Evolutionary conservation across 768 basidiomycete species (phyloP), one percentile per base, ranked within the genome.

Genomic region (Macrocybe gigantea): DNA sequence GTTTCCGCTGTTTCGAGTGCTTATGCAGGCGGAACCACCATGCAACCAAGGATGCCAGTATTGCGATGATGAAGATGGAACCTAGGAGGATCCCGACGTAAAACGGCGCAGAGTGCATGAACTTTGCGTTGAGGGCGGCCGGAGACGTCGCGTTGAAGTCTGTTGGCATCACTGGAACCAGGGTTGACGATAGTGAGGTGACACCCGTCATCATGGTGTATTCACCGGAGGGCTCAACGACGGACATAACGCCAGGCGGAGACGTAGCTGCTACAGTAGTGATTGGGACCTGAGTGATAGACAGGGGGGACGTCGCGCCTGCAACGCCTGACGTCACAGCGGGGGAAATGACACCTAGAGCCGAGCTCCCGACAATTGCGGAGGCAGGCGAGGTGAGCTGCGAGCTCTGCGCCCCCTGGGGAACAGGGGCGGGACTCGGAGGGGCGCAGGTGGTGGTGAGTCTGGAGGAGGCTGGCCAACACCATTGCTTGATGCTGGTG

Each of bases 71-170:
- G 12, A 69, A 66, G 49, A 83, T 67, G 0, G 62, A 61, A 32
- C 74, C 79, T 3, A 81, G 62, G n/a, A 68, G 64, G 44, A 82
- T 68, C 22, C 67, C 76, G 4, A 78, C 55, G 53, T 80, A 80
- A 55, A 78, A 71, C 34, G 74, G 70, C 1, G 74, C 58, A 38
- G 61, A 53, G 48, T 71, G 69, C 3, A 49, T 40, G 9, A 40
- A 11, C 38, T 48, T 41, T 11, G 45, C 30, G 14, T 33, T 33
- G 32, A 33, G 15, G 10, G 39, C 10, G n/a, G 42, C 32, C 7
- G 51, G 41, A 8, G 41, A 42, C 7, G 44, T 37, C 33, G 43
- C 34, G 3, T 41, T 31, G 31, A 51, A 37, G 40, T 42, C 37
- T 6, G 44, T 44, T 33, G 44, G 33, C 32, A 38, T 37, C 29